phyloP scores from a whole-genome alignment of 106 monocot genomes.

The Apostasia ramifera region DNA sequence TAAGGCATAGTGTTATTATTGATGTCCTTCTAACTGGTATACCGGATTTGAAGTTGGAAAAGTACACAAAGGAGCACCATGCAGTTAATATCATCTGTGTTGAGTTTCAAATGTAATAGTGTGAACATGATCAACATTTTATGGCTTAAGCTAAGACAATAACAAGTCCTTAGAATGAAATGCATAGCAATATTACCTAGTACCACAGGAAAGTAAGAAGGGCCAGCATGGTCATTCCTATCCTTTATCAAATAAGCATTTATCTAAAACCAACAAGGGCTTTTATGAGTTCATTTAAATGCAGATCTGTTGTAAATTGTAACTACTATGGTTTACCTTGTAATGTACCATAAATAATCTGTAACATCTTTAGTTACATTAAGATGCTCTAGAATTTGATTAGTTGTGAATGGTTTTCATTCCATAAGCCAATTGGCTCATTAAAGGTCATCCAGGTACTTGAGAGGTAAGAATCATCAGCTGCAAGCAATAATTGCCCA shows the following conservation, averaged over 20 bases:
- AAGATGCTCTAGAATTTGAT: conserved; percentile 89
- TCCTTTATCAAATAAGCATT: not conserved
- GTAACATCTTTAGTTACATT: conserved; percentile 90
- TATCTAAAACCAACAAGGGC: not conserved
- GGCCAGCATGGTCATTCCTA: not conserved
- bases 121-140: no score
- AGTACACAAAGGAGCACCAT: no score
- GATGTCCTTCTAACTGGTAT: no score
- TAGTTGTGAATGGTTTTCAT: conserved; percentile 36
- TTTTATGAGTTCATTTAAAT: not conserved
- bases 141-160: no score
- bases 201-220: no score
- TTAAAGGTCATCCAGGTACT: conserved; percentile 56
- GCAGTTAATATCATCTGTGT: no score
- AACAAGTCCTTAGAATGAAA: no score
- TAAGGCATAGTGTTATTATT: no score
- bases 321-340: conserved; percentile 44
- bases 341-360: conserved; percentile 93
- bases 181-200: no score
- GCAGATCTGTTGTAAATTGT: not conserved
- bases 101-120: no score
- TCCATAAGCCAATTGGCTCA: conserved; percentile 76
- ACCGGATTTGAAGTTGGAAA: no score
- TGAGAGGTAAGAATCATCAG: conserved; percentile 24
- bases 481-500: conserved; percentile 14